Evolutionary conservation across 2,329 filamentous ascomycete genomes (phyloP), one percentile per base, ranked within the genome.

Genomic region (Raffaelea albimanens): DNA sequence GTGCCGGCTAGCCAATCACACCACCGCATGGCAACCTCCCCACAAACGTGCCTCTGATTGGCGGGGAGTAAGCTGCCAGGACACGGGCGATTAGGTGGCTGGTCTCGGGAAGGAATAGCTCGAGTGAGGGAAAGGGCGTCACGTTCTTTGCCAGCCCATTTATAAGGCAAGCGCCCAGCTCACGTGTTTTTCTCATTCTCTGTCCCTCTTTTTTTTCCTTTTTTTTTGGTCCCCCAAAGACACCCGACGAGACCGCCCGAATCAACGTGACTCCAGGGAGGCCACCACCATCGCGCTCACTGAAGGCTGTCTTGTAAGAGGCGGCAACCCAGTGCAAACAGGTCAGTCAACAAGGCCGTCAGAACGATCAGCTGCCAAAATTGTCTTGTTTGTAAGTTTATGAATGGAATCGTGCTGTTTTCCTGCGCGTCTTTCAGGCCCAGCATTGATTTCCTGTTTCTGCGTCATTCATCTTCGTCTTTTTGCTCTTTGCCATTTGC

Each of bases 121-220:
- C 13, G 25, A 13, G 25, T 7, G 25, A 29, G 25, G 25, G 36
- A 5, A 38, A 38, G 34, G n/a, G 3, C 36, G 36, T 39, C 10
- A n/a, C n/a, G 36, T 5, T 39, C n/a, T 19, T 9, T 44, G 21
- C n/a, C 31, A 5, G 21, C n/a, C 31, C 40, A 41, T 41, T 41
- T 41, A 33, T 20, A 31, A 23, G 33, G 22, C 23, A 31, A 22
- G 19, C n/a, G 19, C 29, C 29, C 29, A 39, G 40, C 45, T 47
- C 45, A 47, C 45, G 45, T 47, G 45, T 47, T 47, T 47, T 25
- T 18, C 16, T 13, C 18, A 14, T 18, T 43, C 18, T 39, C 16
- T 19, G 14, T 13, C 36, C 36, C 38, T 36, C 29, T 18, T 23
- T 23, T 36, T 18, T 5, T 18, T 14, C 8, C 14, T 25, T 22